Conservation (phyloP, 2,329 filamentous ascomycete species). For the Lasiodiplodia gonubiensis region DNA sequence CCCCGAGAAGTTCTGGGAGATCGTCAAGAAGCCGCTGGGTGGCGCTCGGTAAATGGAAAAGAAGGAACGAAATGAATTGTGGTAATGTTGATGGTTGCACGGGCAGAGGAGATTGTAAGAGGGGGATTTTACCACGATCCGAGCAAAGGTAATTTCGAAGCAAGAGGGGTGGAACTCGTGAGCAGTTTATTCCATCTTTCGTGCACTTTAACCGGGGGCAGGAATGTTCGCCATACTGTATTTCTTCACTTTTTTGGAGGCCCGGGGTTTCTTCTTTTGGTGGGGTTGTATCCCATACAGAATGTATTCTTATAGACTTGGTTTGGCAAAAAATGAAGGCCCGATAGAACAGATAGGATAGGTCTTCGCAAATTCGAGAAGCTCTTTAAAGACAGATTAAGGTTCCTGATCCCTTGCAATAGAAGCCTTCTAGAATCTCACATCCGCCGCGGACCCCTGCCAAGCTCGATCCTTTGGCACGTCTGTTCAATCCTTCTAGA, state of each 20-base stretch:
- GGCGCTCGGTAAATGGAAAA: not conserved
- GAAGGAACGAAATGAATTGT: not conserved
- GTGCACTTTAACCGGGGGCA: not conserved
- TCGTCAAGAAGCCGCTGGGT: not conserved
- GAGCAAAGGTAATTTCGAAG: not conserved
- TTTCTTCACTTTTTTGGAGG: not conserved
- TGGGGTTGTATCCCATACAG: not conserved
- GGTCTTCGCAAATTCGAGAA: not conserved
- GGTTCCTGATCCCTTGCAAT: too few species aligned
- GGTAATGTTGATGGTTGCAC: not conserved
- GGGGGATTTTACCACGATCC: too few species aligned
- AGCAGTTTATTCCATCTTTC: not conserved
- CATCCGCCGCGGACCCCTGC: too few species aligned
- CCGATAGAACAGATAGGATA: not conserved
- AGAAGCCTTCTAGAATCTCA: too few species aligned
- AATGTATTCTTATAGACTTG: not conserved
- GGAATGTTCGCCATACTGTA: not conserved
- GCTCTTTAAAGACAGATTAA: not conserved
- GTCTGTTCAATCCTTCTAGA: too few species aligned
- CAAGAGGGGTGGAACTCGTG: not conserved
- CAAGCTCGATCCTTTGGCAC: too few species aligned
- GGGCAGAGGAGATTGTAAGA: too few species aligned
- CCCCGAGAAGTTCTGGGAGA: constrained; percentile 69
- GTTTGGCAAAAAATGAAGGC: not conserved
- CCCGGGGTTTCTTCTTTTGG: not conserved